These are phyloP conservation scores for Populus alba DNA, from an alignment of 345 rosid genomes.

Conservation along the genomic window DNA sequence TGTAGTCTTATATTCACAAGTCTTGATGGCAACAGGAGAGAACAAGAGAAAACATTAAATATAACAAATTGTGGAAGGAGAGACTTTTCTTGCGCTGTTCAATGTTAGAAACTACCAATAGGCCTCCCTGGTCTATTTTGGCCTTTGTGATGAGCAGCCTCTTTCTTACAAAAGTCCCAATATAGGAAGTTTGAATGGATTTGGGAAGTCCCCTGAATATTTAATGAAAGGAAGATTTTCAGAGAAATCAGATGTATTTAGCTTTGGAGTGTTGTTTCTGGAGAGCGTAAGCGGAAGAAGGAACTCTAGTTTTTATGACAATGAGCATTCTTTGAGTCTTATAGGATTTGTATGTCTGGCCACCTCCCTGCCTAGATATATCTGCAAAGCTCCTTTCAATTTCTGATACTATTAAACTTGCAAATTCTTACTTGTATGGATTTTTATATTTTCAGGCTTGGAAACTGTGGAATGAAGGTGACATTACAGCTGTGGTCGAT, in stretches of 20 bases:
- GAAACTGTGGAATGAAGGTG: slow-evolving; percentile 2
- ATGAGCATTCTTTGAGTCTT: not conserved
- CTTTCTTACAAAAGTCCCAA: too few relatives aligned
- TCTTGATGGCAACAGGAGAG: too few relatives aligned
- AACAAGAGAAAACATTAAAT: too few relatives aligned
- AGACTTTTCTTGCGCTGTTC: too few relatives aligned
- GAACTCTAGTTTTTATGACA: not conserved
- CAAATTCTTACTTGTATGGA: not conserved
- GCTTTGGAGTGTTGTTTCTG: slow-evolving; percentile 16
- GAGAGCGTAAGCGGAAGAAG: slow-evolving; percentile 12
- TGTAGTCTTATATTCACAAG: too few relatives aligned
- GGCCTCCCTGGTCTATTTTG: too few relatives aligned
- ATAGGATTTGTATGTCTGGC: slow-evolving; percentile 1
- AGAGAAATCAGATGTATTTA: slow-evolving; percentile 16
- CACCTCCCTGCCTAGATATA: not conserved
- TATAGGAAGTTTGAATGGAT: too few relatives aligned
- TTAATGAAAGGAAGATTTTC: slow-evolving; percentile 16
- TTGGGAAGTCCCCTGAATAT: slow-evolving; percentile 12
- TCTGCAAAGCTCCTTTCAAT: too few relatives aligned
- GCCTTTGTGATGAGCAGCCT: too few relatives aligned
- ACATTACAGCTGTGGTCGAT: too few relatives aligned
- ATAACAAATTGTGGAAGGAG: too few relatives aligned
- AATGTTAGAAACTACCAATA: too few relatives aligned
- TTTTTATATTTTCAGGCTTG: not conserved
- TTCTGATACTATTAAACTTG: not conserved